Percentiles rank a stretch among this genome's conserved stretches.
phyloP scores from a whole-genome alignment of 2,329 filamentous ascomycete genomes.

The Lomentospora prolificans region DNA sequence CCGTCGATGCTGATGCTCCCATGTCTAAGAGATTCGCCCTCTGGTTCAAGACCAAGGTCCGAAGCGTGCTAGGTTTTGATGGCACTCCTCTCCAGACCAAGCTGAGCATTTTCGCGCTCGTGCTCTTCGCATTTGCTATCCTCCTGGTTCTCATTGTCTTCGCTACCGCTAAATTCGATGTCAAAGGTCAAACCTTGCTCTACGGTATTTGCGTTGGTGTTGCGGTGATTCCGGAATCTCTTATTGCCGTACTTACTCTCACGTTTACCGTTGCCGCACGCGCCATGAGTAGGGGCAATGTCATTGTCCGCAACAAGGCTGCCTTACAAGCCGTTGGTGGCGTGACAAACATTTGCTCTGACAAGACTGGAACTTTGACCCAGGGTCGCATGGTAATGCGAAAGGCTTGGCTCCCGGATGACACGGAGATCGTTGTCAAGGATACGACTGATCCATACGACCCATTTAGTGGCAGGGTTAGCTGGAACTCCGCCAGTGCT shows the following conservation, averaged over 20 bases:
- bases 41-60: constrained; percentile 30
- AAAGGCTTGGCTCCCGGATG: constrained; percentile 50
- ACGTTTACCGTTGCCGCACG: constrained; percentile 60
- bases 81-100: constrained; percentile 81
- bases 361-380: constrained; percentile 60
- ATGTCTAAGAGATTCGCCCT: constrained; percentile 33
- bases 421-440: constrained; percentile 41
- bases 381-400: constrained; percentile 58
- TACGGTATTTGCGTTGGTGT: constrained; percentile 53
- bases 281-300: constrained; percentile 53
- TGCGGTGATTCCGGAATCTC: constrained; percentile 54
- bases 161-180: constrained; percentile 42
- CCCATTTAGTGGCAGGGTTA: constrained; percentile 44
- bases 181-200: constrained; percentile 48
- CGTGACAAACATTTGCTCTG: constrained; percentile 61
- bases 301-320: constrained; percentile 56
- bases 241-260: constrained; percentile 61
- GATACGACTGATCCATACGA: constrained; percentile 50
- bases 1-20: constrained; percentile 25
- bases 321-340: constrained; percentile 58
- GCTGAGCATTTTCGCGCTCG: constrained; percentile 73
- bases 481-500: constrained; percentile 31
- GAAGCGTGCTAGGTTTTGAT: constrained; percentile 53
- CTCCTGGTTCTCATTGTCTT: constrained; percentile 53
- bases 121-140: constrained; percentile 65